Percentiles rank a stretch among this genome's conserved stretches.
phyloP scores from a whole-genome alignment of 2,329 filamentous ascomycete genomes.

The Alternaria arborescens region DNA sequence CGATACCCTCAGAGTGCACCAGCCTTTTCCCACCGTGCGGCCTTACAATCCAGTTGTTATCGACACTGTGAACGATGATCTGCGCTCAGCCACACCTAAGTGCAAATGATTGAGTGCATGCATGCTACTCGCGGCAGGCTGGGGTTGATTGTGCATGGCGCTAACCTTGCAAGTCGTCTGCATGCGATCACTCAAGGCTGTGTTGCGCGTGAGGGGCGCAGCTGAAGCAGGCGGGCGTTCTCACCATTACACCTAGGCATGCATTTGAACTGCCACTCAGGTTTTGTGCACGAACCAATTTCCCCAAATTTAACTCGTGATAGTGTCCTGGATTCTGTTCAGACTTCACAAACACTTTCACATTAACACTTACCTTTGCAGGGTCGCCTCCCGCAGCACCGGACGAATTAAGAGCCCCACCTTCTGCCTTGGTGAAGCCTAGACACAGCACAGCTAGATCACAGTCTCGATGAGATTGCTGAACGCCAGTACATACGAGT shows the following conservation, averaged over 20 bases:
- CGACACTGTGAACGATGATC: not conserved
- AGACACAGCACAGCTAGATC: not conserved
- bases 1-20: not conserved
- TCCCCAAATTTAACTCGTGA: not conserved
- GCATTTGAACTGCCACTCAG: not conserved
- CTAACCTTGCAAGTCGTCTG: not conserved
- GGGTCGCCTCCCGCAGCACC: not conserved
- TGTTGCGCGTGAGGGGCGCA: not conserved
- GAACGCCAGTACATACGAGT: too few species aligned
- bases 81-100: not conserved
- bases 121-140: not conserved
- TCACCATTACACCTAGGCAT: not conserved
- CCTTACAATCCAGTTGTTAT: not conserved
- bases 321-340: not conserved
- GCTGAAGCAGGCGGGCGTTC: not conserved
- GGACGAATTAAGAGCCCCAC: not conserved
- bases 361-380: not conserved
- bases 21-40: not conserved
- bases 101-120: not conserved
- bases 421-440: not conserved
- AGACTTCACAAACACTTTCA: not conserved
- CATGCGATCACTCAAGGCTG: not conserved
- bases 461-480: too few species aligned
- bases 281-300: not conserved
- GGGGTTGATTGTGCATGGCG: not conserved